Evolutionary conservation across 805 yeast species (phyloP).

Genomic region (Isabelozyma gotoi): DNA sequence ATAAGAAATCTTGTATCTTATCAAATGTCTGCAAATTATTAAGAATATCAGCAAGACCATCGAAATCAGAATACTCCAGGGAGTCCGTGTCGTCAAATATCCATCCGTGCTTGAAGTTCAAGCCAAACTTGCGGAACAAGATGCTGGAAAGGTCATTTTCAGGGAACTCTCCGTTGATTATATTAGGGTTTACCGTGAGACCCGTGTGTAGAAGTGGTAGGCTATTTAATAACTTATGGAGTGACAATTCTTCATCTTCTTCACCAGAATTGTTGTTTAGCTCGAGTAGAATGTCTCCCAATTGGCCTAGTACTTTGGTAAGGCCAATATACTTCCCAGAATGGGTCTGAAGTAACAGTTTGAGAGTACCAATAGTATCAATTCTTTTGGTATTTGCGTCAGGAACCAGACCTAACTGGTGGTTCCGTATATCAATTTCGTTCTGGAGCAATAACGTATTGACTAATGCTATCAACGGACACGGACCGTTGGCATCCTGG

Average conservation of each 20-base stretch:
- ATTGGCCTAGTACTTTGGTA: conserved; percentile 42
- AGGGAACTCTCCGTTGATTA: conserved; percentile 52
- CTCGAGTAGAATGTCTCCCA: conserved; percentile 46
- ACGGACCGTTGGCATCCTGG: conserved; percentile 85
- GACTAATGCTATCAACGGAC: conserved; percentile 77
- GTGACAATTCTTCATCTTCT: conserved; percentile 2
- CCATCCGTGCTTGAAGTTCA: conserved; percentile 85
- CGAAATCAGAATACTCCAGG: conserved; percentile 5
- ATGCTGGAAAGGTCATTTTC: conserved; percentile 51
- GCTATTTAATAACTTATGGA: conserved; percentile 44
- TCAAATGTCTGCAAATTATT: conserved; percentile 41
- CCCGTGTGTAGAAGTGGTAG: conserved; percentile 72
- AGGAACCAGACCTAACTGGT: conserved; percentile 1
- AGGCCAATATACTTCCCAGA: conserved; percentile 20
- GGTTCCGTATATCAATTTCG: conserved; percentile 26
- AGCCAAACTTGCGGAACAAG: conserved; percentile 57
- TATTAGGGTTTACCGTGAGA: conserved; percentile 66
- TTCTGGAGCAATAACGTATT: conserved; percentile 63
- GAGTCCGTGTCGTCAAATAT: conserved; percentile 39
- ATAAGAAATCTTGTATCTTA: conserved; percentile 55
- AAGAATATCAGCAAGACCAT: conserved; percentile 17
- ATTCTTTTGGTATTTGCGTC: conserved; percentile 1
- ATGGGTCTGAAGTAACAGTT: conserved; percentile 10
- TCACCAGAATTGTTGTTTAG: conserved; percentile 28
- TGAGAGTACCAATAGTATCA: conserved; percentile 14